These are phyloP conservation scores for Mortierella hygrophila DNA, from an alignment of 192 early-diverging fungal genomes.

Conservation along the genomic window DNA sequence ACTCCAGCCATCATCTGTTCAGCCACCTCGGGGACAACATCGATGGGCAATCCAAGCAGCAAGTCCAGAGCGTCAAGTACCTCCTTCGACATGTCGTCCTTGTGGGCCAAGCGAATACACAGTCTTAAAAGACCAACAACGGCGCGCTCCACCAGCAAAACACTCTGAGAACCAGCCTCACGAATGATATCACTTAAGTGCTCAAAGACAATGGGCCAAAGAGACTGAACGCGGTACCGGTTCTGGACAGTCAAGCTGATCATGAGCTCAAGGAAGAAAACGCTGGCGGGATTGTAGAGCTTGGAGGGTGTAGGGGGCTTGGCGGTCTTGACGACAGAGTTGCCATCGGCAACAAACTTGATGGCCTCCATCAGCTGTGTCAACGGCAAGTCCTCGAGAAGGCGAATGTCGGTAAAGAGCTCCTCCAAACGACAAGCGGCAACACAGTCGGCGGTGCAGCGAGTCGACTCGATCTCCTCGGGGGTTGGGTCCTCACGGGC, in stretches of 20 bases:
- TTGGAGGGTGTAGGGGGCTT: conserved; percentile 48
- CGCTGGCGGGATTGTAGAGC: conserved; percentile 71
- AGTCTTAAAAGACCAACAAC: conserved; percentile 82
- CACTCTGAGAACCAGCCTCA: conserved; percentile 71
- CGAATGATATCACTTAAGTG: conserved; percentile 81
- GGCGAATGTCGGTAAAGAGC: conserved; percentile 78
- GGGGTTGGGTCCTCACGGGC: conserved; percentile 72
- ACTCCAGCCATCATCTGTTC: conserved; percentile 87
- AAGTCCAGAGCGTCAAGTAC: conserved; percentile 66
- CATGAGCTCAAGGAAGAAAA: conserved; percentile 83
- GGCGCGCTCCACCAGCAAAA: conserved; percentile 80
- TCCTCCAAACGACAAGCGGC: conserved; percentile 78
- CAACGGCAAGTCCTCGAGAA: conserved; percentile 76
- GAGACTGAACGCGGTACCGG: conserved; percentile 72
- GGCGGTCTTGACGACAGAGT: conserved; percentile 45
- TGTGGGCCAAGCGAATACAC: conserved; percentile 77
- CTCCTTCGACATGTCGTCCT: conserved; percentile 68
- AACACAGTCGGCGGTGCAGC: conserved; percentile 76
- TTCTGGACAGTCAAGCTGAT: conserved; percentile 83
- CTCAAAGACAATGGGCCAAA: conserved; percentile 75
- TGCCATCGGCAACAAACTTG: conserved; percentile 62
- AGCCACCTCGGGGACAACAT: conserved; percentile 72
- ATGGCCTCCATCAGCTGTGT: conserved; percentile 71
- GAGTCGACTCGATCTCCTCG: conserved; percentile 77
- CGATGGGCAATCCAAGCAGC: conserved; percentile 67